phyloP scores from a whole-genome alignment of 2,329 filamentous ascomycete genomes.

The Penicillium sp. region DNA sequence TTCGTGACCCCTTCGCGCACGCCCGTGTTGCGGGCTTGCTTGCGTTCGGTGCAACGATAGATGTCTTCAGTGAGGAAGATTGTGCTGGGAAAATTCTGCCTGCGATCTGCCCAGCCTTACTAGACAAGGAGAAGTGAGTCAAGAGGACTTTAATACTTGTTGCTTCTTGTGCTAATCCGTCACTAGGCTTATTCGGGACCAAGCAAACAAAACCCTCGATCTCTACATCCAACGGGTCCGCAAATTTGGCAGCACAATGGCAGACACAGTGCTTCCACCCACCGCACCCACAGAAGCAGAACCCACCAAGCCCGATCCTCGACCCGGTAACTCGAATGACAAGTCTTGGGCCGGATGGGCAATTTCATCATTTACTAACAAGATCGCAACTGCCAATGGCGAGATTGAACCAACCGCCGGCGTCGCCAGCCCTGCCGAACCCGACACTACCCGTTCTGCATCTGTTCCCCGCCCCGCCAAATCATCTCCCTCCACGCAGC shows the following conservation, averaged over 20 bases:
- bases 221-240: slow-evolving; percentile 79
- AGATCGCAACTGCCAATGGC: slow-evolving; percentile 77
- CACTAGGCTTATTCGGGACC: slow-evolving; percentile 72
- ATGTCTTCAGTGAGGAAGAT: slow-evolving; percentile 87
- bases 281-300: slow-evolving; percentile 53
- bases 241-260: slow-evolving; percentile 74
- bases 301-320: slow-evolving; percentile 53
- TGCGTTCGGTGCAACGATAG: slow-evolving; percentile 79
- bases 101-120: slow-evolving; percentile 74
- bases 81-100: slow-evolving; percentile 81
- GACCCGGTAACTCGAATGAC: slow-evolving; percentile 75
- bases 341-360: slow-evolving; percentile 92
- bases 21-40: slow-evolving; percentile 86
- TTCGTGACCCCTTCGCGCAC: slow-evolving; percentile 92
- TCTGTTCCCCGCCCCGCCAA: slow-evolving; percentile 49
- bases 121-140: slow-evolving; percentile 87
- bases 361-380: slow-evolving; percentile 97
- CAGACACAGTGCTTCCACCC: slow-evolving; percentile 74
- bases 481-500: slow-evolving; percentile 29
- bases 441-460: slow-evolving; percentile 45
- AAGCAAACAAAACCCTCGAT: slow-evolving; percentile 86
- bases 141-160: background rate
- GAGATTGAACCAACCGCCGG: slow-evolving; percentile 70
- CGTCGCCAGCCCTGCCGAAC: slow-evolving; percentile 45
- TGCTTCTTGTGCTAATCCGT: background rate